phyloP scores from a whole-genome alignment of 2,329 filamentous ascomycete genomes.

The Trichophyton simii region DNA sequence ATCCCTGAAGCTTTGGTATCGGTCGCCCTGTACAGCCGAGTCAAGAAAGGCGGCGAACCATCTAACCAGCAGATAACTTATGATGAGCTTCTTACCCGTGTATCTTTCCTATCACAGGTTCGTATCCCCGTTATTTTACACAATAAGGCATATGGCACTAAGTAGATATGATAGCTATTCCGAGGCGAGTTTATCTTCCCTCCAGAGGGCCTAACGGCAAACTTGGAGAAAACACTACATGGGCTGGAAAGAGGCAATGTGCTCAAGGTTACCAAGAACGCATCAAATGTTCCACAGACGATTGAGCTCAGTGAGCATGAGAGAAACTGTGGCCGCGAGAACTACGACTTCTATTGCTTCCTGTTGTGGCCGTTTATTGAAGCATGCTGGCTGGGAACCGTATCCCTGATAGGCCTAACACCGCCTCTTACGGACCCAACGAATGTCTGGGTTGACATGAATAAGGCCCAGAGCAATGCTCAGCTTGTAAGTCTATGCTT shows the following conservation, averaged over 20 bases:
- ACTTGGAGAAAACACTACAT: slow-evolving; percentile 65
- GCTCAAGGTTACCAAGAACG: slow-evolving; percentile 51
- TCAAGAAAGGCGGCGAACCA: slow-evolving; percentile 83
- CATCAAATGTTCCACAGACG: slow-evolving; percentile 44
- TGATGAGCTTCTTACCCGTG: slow-evolving; percentile 59
- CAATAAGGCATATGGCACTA: slow-evolving; percentile 10
- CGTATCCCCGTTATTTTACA: slow-evolving; percentile 6
- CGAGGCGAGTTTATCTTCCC: slow-evolving; percentile 95
- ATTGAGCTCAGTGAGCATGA: slow-evolving; percentile 68
- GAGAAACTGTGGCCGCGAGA: slow-evolving; percentile 68
- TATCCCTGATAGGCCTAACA: slow-evolving; percentile 74
- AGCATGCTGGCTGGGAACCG: slow-evolving; percentile 78
- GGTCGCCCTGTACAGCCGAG: slow-evolving; percentile 74
- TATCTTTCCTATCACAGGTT: slow-evolving; percentile 68
- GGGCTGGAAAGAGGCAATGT: slow-evolving; percentile 69
- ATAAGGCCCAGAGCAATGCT: slow-evolving; percentile 66
- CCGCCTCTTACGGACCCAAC: slow-evolving; percentile 50
- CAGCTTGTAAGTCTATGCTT: slow-evolving; percentile 50
- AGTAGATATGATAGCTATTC: slow-evolving; percentile 51
- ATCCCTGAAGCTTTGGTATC: slow-evolving; percentile 86
- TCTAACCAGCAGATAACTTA: slow-evolving; percentile 68
- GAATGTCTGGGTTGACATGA: slow-evolving; percentile 66
- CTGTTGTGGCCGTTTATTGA: slow-evolving; percentile 98
- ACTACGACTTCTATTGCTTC: slow-evolving; percentile 98
- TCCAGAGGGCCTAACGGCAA: slow-evolving; percentile 65